Conservation (phyloP, 352 stramenopile genomes). For the Thalassiosira hispida region DNA sequence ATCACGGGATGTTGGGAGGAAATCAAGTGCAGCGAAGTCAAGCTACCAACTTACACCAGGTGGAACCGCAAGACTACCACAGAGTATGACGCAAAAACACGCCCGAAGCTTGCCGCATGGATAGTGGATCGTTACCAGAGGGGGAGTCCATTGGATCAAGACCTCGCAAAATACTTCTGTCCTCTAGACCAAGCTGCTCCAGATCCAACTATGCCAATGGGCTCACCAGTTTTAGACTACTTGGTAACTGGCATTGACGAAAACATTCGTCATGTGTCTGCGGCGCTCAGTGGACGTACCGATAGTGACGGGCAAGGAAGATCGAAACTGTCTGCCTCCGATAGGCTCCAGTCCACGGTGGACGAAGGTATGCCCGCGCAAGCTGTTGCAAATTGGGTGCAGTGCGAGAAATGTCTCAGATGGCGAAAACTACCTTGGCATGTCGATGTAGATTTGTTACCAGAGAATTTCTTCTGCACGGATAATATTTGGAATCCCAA, state of each 20-base stretch:
- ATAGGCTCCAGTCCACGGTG: slow-evolving; percentile 72
- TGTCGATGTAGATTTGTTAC: slow-evolving; percentile 82
- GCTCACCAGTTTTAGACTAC: slow-evolving; percentile 84
- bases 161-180: slow-evolving; percentile 69
- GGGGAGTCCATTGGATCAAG: slow-evolving; percentile 76
- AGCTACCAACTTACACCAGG: slow-evolving; percentile 50
- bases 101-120: slow-evolving; percentile 76
- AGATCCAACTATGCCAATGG: slow-evolving; percentile 68
- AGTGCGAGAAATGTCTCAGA: slow-evolving; percentile 84
- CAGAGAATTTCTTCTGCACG: slow-evolving; percentile 85
- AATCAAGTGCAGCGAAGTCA: slow-evolving; percentile 52
- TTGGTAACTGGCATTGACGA: slow-evolving; percentile 81
- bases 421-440: slow-evolving; percentile 85
- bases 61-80: slow-evolving; percentile 49
- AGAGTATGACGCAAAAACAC: slow-evolving; percentile 59
- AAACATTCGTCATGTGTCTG: slow-evolving; percentile 66
- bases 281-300: slow-evolving; percentile 38
- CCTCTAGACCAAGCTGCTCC: slow-evolving; percentile 28
- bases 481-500: slow-evolving; percentile 84
- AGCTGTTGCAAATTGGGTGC: slow-evolving; percentile 82
- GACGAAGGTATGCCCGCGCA: slow-evolving; percentile 83
- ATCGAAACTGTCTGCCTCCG: slow-evolving; percentile 44
- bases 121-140: slow-evolving; percentile 76
- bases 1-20: slow-evolving; percentile 74
- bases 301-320: slow-evolving; percentile 12